Evolutionary conservation across 192 early-diverging fungal genomes (phyloP).

Genomic region (Phycomyces nitens): DNA sequence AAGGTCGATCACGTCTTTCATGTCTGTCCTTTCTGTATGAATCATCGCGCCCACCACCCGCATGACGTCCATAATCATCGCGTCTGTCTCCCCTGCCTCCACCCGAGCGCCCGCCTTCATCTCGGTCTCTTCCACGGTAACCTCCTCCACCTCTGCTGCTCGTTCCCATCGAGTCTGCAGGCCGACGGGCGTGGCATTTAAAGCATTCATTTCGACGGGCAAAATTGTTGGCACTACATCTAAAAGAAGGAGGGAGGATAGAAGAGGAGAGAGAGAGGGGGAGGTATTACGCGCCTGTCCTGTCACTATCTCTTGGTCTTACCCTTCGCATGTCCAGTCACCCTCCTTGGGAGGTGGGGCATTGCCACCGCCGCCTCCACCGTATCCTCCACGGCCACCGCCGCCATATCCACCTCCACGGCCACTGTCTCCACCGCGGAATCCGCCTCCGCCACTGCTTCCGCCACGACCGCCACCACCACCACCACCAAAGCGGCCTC

Average conservation of each 20-base stretch:
- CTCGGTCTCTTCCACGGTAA: constrained; percentile 16
- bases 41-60: constrained; percentile 37
- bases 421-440: constrained; percentile 41
- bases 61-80: constrained; percentile 33
- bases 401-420: constrained; percentile 40
- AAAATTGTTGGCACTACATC: constrained; percentile 68
- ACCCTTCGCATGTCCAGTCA: constrained; percentile 59
- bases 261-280: background rate
- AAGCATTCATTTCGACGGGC: constrained; percentile 61
- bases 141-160: constrained; percentile 41
- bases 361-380: constrained; percentile 36
- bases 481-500: constrained; percentile 12
- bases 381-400: constrained; percentile 35
- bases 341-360: constrained; percentile 50
- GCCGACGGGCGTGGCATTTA: constrained; percentile 57
- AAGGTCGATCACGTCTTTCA: constrained; percentile 46
- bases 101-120: constrained; percentile 30
- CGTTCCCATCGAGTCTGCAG: constrained; percentile 40
- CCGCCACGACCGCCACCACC: constrained; percentile 47
- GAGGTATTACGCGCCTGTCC: background rate
- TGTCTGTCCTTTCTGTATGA: constrained; percentile 41
- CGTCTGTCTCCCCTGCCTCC: constrained; percentile 30
- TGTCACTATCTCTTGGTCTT: too few relatives aligned
- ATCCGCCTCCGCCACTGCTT: constrained; percentile 42
- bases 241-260: constrained; percentile 9